Evolutionary conservation across 2,329 filamentous ascomycete genomes (phyloP).

Genomic region (Sordariomycetes sp.): DNA sequence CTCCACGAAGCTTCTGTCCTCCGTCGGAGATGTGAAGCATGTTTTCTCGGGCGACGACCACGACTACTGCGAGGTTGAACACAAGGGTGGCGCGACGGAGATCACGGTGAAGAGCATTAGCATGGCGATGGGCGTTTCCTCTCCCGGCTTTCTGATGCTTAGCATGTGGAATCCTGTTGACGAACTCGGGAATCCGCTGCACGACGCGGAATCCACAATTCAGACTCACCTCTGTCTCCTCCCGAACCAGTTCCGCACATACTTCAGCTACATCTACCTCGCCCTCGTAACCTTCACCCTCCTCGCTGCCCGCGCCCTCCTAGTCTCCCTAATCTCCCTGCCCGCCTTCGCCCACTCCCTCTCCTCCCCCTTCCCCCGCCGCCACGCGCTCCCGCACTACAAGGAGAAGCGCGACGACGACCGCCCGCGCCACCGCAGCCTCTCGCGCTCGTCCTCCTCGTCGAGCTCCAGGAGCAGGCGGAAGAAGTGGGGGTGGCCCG

Average conservation of each 20-base stretch:
- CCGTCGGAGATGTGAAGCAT: conserved; percentile 70
- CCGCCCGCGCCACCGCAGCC: conserved; percentile 4
- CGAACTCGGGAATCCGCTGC: conserved; percentile 35
- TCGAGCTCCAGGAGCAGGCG: conserved; percentile 16
- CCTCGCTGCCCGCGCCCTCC: conserved; percentile 41
- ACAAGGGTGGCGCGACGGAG: conserved; percentile 61
- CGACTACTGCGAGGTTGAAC: conserved; percentile 88
- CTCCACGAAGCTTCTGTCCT: conserved; percentile 64
- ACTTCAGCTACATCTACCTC: conserved; percentile 65
- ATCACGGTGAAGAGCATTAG: conserved; percentile 93
- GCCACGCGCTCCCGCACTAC: conserved; percentile 28
- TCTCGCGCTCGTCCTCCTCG: conserved; percentile 7
- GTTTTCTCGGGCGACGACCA: conserved; percentile 96
- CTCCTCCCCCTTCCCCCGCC: conserved; percentile 19
- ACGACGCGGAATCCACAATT: conserved; percentile 44
- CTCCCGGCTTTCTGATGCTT: conserved; percentile 76
- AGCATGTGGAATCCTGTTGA: conserved; percentile 91
- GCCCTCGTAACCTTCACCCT: conserved; percentile 40
- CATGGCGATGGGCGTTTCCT: conserved; percentile 91
- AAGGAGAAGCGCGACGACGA: conserved; percentile 43
- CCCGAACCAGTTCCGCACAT: conserved; percentile 77
- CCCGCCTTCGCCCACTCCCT: conserved; percentile 38
- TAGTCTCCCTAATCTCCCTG: conserved; percentile 44
- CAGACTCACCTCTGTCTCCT: conserved; percentile 87
- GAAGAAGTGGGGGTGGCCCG: conserved; percentile 16